phyloP scores from a whole-genome alignment of 1,139 yeast species.

The Yamadazyma membranifaciens region DNA sequence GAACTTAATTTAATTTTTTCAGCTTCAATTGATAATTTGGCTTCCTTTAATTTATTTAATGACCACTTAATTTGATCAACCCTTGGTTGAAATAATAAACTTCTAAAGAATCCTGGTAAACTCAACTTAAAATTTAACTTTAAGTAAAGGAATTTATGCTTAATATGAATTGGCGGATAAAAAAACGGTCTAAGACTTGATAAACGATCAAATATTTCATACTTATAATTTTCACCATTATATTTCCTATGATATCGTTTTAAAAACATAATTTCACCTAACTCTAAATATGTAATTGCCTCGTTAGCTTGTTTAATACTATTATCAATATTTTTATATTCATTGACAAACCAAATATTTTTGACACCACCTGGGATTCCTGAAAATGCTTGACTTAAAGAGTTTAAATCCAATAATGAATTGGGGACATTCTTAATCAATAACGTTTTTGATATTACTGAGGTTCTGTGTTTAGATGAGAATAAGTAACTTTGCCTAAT shows the following conservation, averaged over 20 bases:
- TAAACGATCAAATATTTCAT: conserved; percentile 4
- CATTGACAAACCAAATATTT: conserved; percentile 51
- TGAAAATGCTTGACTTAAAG: conserved; percentile 25
- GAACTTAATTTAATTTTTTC: conserved; percentile 20
- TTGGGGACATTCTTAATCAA: conserved; percentile 51
- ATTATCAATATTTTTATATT: conserved; percentile 33
- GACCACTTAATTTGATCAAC: conserved; percentile 30
- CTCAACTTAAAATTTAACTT: conserved; percentile 9
- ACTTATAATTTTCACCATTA: conserved; percentile 6
- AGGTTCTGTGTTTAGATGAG: conserved; percentile 23
- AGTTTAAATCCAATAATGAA: conserved; percentile 25
- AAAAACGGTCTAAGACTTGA: conserved; percentile 17
- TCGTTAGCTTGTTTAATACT: conserved; percentile 24
- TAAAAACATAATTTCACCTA: conserved; percentile 20
- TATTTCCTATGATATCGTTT: conserved; percentile 15
- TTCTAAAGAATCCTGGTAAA: conserved; percentile 33
- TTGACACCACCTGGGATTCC: conserved; percentile 46
- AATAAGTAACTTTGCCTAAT: conserved; percentile 41
- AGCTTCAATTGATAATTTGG: conserved; percentile 20
- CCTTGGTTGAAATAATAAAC: conserved; percentile 21
- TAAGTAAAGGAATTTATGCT: conserved; percentile 8
- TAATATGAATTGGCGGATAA: conserved; percentile 33
- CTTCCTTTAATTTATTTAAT: conserved; percentile 18
- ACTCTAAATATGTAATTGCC: conserved; percentile 42
- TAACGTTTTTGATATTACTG: conserved; percentile 37